Percentiles rank a stretch among this genome's conserved stretches.
phyloP scores from a whole-genome alignment of 2,329 filamentous ascomycete species.

The Botrytis tulipae region DNA sequence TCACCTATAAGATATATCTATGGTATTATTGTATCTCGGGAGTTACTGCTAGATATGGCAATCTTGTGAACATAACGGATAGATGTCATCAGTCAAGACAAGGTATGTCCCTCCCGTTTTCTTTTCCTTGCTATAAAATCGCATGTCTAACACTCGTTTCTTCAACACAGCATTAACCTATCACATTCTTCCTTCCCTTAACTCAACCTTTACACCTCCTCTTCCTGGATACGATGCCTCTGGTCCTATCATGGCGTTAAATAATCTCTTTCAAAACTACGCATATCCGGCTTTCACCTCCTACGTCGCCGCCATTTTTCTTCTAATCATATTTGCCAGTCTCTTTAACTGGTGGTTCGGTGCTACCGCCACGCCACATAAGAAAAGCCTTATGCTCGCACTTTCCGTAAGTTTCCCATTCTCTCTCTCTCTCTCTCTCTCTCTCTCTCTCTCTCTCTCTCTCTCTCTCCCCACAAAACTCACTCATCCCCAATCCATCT shows the following conservation, averaged over 20 bases:
- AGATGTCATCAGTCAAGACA: not conserved
- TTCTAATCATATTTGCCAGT: not conserved
- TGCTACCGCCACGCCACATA: not conserved
- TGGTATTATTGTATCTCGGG: not conserved
- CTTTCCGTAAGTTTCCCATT: not conserved
- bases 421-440: accelerated
- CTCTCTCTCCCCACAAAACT: accelerated
- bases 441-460: accelerated
- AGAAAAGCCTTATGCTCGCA: not conserved
- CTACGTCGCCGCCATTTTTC: not conserved
- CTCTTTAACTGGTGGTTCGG: not conserved
- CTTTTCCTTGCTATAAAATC: not conserved
- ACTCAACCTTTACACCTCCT: not conserved
- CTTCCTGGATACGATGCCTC: not conserved
- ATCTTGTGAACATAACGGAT: not conserved
- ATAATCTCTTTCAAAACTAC: not conserved
- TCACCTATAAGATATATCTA: not conserved
- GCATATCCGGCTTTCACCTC: not conserved
- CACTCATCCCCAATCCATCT: not conserved
- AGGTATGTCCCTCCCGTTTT: not conserved
- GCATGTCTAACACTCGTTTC: not conserved
- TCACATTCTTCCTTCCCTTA: not conserved
- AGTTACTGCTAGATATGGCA: not conserved
- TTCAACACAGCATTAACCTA: not conserved
- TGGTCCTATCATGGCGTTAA: not conserved